Conservation (phyloP, 345 rosid species). For the Eucalyptus cladocalyx region DNA sequence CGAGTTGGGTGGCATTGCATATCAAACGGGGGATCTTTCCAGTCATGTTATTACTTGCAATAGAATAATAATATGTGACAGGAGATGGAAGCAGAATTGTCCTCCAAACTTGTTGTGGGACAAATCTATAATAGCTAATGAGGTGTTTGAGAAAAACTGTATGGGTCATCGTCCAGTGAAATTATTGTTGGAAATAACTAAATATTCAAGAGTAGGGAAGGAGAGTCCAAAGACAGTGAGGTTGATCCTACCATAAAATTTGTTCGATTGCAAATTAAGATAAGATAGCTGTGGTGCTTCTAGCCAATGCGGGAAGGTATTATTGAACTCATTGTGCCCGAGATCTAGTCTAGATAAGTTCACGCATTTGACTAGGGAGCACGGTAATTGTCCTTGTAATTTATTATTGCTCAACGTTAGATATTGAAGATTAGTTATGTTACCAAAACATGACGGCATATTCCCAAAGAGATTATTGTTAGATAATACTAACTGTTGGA, state of each 20-base stretch:
- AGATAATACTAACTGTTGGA: accelerated
- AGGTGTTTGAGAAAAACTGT: accelerated
- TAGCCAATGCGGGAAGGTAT: background rate
- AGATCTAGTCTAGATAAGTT: accelerated
- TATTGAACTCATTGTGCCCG: accelerated
- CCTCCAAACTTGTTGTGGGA: background rate
- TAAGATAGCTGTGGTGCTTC: accelerated
- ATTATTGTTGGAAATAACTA: background rate
- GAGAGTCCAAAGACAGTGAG: background rate
- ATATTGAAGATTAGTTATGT: accelerated
- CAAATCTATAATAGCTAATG: background rate
- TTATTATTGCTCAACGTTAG: background rate
- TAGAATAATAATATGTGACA: background rate
- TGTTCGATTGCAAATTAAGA: background rate
- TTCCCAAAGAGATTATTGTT: background rate
- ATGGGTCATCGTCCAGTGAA: background rate
- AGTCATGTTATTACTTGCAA: background rate
- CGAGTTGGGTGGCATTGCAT: background rate
- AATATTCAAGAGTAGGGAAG: accelerated
- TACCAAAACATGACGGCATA: background rate
- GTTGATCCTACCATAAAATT: background rate
- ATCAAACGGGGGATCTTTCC: background rate
- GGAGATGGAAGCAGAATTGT: background rate
- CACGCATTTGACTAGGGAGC: background rate
- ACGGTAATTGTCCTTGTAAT: background rate